Evolutionary conservation across 2,329 filamentous ascomycete species (phyloP).

Genomic region (Lecanicillium sp.): DNA sequence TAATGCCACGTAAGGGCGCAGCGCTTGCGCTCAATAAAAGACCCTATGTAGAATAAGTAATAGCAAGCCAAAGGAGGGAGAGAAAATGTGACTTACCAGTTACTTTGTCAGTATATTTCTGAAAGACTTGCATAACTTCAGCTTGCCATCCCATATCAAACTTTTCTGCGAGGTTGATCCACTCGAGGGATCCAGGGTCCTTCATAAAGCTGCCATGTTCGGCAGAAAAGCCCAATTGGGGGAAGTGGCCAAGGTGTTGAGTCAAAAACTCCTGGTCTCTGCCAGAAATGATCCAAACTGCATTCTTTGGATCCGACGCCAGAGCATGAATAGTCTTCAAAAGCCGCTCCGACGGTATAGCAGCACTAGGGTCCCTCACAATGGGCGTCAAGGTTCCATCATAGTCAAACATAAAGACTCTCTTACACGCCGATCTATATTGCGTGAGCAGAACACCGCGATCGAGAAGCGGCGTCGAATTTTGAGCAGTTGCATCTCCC

Average conservation of each 20-base stretch:
- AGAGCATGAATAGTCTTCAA: slow-evolving; percentile 72
- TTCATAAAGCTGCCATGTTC: slow-evolving; percentile 96
- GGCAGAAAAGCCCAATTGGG: slow-evolving; percentile 83
- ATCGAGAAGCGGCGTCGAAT: slow-evolving; percentile 76
- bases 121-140: slow-evolving; percentile 76
- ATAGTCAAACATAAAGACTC: slow-evolving; percentile 98
- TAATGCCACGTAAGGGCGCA: slow-evolving; percentile 98
- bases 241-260: slow-evolving; percentile 87
- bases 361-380: slow-evolving; percentile 81
- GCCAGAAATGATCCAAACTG: slow-evolving; percentile 97
- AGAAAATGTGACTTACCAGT: slow-evolving; percentile 51
- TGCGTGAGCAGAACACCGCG: slow-evolving; percentile 60
- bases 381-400: slow-evolving; percentile 95
- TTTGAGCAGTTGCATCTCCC: slow-evolving; percentile 63
- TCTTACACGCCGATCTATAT: slow-evolving; percentile 67
- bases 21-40: slow-evolving; percentile 89
- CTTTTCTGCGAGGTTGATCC: slow-evolving; percentile 82
- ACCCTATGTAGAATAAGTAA: slow-evolving; percentile 42
- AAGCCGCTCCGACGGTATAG: slow-evolving; percentile 77
- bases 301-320: slow-evolving; percentile 71
- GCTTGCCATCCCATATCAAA: slow-evolving; percentile 90
- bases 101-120: slow-evolving; percentile 79
- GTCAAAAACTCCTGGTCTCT: slow-evolving; percentile 86
- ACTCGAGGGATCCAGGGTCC: slow-evolving; percentile 64
- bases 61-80: not conserved